Percentiles rank a stretch among this genome's conserved stretches.
Evolutionary conservation across 1,284 basidiomycete species (phyloP).

Genomic region (Stereum hirsutum): DNA sequence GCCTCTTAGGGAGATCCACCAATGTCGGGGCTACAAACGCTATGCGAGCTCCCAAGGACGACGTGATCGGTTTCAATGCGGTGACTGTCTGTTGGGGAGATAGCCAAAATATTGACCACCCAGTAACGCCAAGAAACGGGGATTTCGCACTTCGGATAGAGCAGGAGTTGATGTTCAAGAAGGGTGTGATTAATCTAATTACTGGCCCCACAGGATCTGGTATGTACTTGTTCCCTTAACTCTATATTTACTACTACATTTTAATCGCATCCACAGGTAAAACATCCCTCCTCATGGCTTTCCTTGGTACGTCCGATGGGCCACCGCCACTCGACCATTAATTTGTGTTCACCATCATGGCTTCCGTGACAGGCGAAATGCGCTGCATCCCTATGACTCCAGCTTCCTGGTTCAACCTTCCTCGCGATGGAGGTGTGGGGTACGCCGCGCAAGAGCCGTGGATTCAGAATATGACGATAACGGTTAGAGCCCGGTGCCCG

Average conservation of each 20-base stretch:
- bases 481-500: conserved; percentile 14
- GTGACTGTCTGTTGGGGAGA: too few species aligned
- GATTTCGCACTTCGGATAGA: conserved; percentile 41
- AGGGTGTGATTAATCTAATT: conserved; percentile 51
- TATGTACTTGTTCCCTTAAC: too few species aligned
- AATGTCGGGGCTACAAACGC: too few species aligned
- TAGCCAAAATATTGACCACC: too few species aligned
- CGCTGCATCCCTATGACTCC: conserved; percentile 43
- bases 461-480: conserved; percentile 51
- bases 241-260: too few species aligned
- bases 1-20: too few species aligned
- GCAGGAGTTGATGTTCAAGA: conserved; percentile 46
- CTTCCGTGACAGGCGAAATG: conserved; percentile 38
- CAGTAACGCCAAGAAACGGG: conserved; percentile 19
- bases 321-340: too few species aligned
- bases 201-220: conserved; percentile 52
- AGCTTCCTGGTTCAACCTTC: conserved; percentile 57
- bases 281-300: conserved; percentile 43
- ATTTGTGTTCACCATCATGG: conserved; percentile 10
- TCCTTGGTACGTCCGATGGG: conserved; percentile 29
- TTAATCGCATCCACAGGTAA: too few species aligned
- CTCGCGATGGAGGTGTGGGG: conserved; percentile 56
- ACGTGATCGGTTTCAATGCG: too few species aligned
- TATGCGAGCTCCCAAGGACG: too few species aligned
- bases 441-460: conserved; percentile 76